These are phyloP conservation scores for Aspergillus intermedius DNA, from an alignment of 2,329 filamentous ascomycete genomes.

Conservation along the genomic window DNA sequence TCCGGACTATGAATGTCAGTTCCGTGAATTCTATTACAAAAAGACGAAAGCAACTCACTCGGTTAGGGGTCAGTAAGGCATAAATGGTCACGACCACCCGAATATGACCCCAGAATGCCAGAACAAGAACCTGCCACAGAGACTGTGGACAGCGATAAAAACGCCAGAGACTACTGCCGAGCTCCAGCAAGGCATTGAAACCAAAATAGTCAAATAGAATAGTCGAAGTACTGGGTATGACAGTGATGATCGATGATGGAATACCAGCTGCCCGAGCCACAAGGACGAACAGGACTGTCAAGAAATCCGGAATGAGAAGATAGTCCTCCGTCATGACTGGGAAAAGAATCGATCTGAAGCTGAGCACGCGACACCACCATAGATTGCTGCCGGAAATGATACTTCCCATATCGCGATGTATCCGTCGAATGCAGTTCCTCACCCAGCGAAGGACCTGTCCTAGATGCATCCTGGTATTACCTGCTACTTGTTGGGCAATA, in stretches of 20 bases:
- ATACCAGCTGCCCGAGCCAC: background rate
- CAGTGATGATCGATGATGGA: background rate
- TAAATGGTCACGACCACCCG: background rate
- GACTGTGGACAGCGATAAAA: background rate
- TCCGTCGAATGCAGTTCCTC: background rate
- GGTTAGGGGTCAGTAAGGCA: background rate
- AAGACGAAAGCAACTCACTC: background rate
- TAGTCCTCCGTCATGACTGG: background rate
- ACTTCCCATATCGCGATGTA: background rate
- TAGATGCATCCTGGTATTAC: background rate
- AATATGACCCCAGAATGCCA: background rate
- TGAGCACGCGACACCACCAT: background rate
- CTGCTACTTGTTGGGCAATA: background rate
- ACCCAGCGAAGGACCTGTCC: background rate
- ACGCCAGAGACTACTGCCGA: background rate
- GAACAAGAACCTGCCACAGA: background rate
- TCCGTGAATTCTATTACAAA: background rate
- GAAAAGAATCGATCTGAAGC: background rate
- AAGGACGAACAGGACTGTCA: background rate
- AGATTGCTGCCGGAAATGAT: background rate
- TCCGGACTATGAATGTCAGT: background rate
- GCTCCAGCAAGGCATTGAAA: background rate
- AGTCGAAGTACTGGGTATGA: background rate
- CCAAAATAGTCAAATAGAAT: background rate
- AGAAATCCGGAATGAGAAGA: background rate